phyloP scores from a whole-genome alignment of 768 basidiomycete genomes.

The Macrolepiota fuliginosa region DNA sequence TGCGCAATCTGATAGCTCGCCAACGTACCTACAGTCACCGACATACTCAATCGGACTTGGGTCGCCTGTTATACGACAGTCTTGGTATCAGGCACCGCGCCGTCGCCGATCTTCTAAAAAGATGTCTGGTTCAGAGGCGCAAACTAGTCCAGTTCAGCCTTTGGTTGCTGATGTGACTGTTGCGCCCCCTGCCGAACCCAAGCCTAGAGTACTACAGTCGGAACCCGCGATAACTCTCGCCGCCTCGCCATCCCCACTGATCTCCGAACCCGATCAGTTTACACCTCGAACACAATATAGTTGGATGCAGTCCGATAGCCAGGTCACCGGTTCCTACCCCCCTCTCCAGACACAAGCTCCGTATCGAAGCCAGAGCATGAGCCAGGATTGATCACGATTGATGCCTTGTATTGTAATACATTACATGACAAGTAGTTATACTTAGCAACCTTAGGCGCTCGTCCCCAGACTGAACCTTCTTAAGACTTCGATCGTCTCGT shows the following conservation, averaged over 20 bases:
- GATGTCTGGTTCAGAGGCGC: neutral
- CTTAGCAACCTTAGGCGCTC: neutral
- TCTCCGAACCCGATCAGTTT: neutral
- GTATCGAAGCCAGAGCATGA: slow-evolving; percentile 46
- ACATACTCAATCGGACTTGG: neutral
- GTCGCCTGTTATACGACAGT: neutral
- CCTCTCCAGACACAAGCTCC: slow-evolving; percentile 54
- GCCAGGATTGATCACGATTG: slow-evolving; percentile 19
- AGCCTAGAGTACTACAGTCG: neutral
- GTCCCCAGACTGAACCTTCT: neutral
- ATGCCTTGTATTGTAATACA: neutral
- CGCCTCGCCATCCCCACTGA: neutral
- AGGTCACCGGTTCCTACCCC: slow-evolving; percentile 21
- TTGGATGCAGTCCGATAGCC: neutral
- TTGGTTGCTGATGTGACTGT: neutral
- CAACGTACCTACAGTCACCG: neutral
- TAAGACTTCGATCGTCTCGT: neutral
- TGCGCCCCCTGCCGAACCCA: neutral
- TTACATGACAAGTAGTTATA: neutral
- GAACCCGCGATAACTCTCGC: neutral
- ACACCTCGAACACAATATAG: neutral
- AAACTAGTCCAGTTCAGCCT: neutral
- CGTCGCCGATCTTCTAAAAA: neutral
- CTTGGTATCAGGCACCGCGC: slow-evolving; percentile 8
- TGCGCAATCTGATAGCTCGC: neutral